Base-by-base conservation (phyloP, 2,329 filamentous ascomycete species). In the Ophiostoma sp. region DNA sequence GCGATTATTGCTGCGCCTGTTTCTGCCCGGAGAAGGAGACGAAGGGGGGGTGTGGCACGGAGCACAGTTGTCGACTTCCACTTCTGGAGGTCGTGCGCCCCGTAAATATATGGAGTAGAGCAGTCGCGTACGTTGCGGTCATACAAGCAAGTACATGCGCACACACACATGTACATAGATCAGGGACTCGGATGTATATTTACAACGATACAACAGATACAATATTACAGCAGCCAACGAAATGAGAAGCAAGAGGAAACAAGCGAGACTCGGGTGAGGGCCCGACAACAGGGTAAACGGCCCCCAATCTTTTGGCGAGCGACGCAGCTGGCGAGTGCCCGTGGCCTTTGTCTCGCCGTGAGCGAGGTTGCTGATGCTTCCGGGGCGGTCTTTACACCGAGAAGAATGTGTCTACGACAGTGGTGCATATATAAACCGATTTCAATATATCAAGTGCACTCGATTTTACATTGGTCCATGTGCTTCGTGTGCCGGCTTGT, bases 281-380 rank as follows among this genome's bases (percentile, higher is more conserved):
- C 68, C 68, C 66, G 66, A 67, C 55, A 65, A 64, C 44, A 67
- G 66, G 67, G 69, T 65, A 69, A 67, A 55, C 18, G 49, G 67
- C 67, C 65, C 69, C 67, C 69, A 65, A 70, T 63, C 47, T 55
- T 63, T 63, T 63, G 60, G 60, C 60, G 60, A 41, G 60, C 40
- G 40, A 42, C 27, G 36, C 12, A 41, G 60, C 14, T 38, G 36
- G 27, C 9, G 55, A 38, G 27, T 38, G 49, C 38, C 55, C 38
- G n/a, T 60, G 12, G 18, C 5, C 52, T 58, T 36, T 36, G 52
- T 38, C n/a, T 58, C 11, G 52, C 52, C 7, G 52, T 18, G 27
- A 60, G 27, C 27, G 27, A 40, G 5, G n/a, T 55, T 5, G 18
- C 14, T 11, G 49, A 11, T 55, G 27, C 49, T 52, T 27, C 27